Conservation (phyloP, 768 basidiomycete species). For the Phylloporus rhodoxanthus region DNA sequence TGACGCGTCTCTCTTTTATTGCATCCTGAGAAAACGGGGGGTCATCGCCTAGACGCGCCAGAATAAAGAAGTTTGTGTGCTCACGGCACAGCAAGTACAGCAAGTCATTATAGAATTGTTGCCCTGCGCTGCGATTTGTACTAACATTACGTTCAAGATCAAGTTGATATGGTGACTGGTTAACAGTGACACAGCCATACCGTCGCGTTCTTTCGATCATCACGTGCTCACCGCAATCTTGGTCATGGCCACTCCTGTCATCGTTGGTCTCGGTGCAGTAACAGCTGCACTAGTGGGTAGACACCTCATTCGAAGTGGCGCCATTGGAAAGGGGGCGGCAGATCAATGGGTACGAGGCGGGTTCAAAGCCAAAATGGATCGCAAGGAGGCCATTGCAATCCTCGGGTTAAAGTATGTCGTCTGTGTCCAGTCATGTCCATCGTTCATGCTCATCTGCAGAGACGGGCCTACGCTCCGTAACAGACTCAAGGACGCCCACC, state of each 20-base stretch:
- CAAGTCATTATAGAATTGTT: background rate
- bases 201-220: background rate
- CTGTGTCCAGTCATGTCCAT: slow-evolving; percentile 1
- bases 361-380: slow-evolving; percentile 94
- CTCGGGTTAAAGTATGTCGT: slow-evolving; percentile 82
- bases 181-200: no score
- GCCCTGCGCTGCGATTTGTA: no score
- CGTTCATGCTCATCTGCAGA: slow-evolving; percentile 37
- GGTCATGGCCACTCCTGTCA: slow-evolving; percentile 70
- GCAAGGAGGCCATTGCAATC: slow-evolving; percentile 86
- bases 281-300: slow-evolving; percentile 72
- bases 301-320: slow-evolving; percentile 58
- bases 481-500: slow-evolving; percentile 89
- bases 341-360: slow-evolving; percentile 92
- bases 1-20: slow-evolving; percentile 5
- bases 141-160: no score
- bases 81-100: slow-evolving; percentile 12
- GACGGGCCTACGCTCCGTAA: slow-evolving; percentile 73
- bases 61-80: slow-evolving; percentile 1
- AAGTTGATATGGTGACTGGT: slow-evolving; percentile 13
- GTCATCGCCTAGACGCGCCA: background rate
- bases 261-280: slow-evolving; percentile 73
- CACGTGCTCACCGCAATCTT: slow-evolving; percentile 8
- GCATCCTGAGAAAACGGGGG: background rate
- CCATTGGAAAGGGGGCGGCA: slow-evolving; percentile 53